phyloP scores from a whole-genome alignment of 2,329 filamentous ascomycete species.

The Sclerotiophoma versabilis region DNA sequence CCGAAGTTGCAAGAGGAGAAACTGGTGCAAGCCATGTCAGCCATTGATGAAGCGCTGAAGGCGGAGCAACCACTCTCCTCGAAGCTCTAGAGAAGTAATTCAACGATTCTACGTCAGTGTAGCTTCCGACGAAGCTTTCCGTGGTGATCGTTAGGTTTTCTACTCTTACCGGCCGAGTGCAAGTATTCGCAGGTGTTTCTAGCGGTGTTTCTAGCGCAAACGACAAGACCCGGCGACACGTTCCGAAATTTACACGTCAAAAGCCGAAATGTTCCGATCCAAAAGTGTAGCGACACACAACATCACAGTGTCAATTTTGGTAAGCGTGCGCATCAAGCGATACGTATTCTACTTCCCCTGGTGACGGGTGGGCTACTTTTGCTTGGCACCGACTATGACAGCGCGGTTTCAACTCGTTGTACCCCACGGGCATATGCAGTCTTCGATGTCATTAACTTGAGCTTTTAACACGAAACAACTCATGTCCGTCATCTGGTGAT shows the following conservation, averaged over 20 bases:
- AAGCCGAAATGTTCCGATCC: constrained; percentile 3
- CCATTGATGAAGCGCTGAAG: constrained; percentile 58
- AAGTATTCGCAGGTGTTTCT: constrained; percentile 4
- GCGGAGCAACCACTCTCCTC: constrained; percentile 9
- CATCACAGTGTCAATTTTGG: constrained; percentile 7
- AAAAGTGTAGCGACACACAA: constrained; percentile 2
- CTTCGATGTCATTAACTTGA: background rate
- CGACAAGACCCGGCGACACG: background rate
- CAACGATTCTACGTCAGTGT: background rate
- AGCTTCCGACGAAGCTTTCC: background rate
- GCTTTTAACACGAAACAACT: background rate
- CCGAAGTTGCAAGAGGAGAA: constrained; percentile 63
- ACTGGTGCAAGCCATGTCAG: constrained; percentile 61
- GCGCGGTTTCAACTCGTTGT: constrained; percentile 11
- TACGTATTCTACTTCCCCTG: constrained; percentile 6
- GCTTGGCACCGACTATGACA: constrained; percentile 11
- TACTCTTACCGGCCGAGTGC: constrained; percentile 14
- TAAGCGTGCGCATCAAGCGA: constrained; percentile 13
- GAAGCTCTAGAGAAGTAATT: constrained; percentile 23
- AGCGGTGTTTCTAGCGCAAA: constrained; percentile 8
- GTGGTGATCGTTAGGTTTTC: background rate
- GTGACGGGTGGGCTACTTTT: background rate
- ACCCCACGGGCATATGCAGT: constrained; percentile 6
- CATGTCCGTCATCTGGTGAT: background rate
- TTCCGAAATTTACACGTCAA: background rate